Conservation (phyloP, 257 asterid species). For the Solanum pimpinellifolium region DNA sequence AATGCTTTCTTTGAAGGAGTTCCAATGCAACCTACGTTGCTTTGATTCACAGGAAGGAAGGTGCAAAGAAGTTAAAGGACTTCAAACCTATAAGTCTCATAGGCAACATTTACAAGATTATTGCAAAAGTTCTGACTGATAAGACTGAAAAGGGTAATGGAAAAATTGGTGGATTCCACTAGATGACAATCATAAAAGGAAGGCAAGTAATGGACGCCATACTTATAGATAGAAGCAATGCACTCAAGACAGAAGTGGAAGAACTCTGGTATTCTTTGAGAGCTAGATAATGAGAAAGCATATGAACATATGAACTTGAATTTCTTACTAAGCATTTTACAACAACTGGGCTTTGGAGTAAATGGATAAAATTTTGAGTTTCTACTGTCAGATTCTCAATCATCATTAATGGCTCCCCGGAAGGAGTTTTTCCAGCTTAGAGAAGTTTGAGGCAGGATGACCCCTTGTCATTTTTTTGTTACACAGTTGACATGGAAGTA, state of each 20-base stretch:
- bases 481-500: neutral
- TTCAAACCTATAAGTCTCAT: neutral
- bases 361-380: neutral
- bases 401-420: neutral
- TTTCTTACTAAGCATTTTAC: neutral
- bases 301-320: neutral
- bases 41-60: neutral
- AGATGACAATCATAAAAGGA: neutral
- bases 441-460: neutral
- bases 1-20: neutral
- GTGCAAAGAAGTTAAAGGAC: neutral
- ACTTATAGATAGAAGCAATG: neutral
- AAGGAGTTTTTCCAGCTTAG: neutral
- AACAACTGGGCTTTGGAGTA: neutral
- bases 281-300: neutral
- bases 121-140: neutral
- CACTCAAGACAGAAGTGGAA: neutral
- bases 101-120: neutral
- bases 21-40: neutral
- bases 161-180: neutral
- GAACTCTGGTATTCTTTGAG: neutral
- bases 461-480: neutral
- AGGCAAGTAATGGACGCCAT: neutral
- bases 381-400: neutral
- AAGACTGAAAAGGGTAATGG: neutral